These are phyloP conservation scores for Posidonia australis DNA, from an alignment of 106 monocot species.

Conservation along the genomic window DNA sequence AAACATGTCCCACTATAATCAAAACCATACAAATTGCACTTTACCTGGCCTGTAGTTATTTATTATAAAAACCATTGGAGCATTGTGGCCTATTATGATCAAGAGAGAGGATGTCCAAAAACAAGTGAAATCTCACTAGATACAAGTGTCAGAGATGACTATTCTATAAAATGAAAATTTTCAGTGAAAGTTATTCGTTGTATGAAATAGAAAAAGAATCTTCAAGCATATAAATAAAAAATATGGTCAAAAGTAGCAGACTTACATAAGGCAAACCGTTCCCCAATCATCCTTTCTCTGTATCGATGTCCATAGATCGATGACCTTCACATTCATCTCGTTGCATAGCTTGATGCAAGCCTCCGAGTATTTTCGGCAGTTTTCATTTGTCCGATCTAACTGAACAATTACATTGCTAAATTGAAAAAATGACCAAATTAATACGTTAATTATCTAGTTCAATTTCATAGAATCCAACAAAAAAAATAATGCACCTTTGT, in stretches of 20 bases:
- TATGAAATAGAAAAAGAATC: background rate
- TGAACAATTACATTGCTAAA: conserved; percentile 22
- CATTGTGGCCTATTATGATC: too few relatives aligned
- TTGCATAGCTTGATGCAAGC: conserved; percentile 62
- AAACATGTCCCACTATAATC: too few relatives aligned
- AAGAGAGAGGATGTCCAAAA: too few relatives aligned
- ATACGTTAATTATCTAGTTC: background rate
- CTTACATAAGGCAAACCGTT: conserved; percentile 71
- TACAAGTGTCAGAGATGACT: too few relatives aligned
- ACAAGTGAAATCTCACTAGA: too few relatives aligned
- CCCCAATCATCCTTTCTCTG: conserved; percentile 60
- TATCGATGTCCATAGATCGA: conserved; percentile 65
- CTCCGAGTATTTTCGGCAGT: conserved; percentile 57
- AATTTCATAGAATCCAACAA: background rate
- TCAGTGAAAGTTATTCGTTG: background rate
- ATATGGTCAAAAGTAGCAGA: background rate
- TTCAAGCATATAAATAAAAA: background rate
- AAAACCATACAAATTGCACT: too few relatives aligned
- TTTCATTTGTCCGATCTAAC: conserved; percentile 59
- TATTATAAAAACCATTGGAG: too few relatives aligned
- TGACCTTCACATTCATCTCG: conserved; percentile 60
- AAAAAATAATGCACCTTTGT: conserved; percentile 22
- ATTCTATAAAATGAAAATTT: too few relatives aligned
- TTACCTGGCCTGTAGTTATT: too few relatives aligned
- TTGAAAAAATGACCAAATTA: background rate